Base-by-base conservation (phyloP, 2,329 filamentous ascomycete genomes). In the Arthroderma sp. region DNA sequence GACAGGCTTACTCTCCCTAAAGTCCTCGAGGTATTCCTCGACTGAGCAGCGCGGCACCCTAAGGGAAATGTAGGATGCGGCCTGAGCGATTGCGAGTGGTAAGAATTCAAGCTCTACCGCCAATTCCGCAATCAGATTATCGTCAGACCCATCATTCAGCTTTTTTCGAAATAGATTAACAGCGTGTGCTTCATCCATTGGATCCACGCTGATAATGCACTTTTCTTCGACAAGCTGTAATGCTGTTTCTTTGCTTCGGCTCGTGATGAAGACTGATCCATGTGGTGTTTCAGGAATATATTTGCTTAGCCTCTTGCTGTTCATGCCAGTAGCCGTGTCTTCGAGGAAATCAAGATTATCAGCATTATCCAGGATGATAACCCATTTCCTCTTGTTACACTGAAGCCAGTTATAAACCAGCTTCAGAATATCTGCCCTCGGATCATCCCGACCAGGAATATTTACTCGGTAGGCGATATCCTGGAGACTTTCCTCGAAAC, bases 71-170 rank as follows among this genome's bases (percentile, higher is more conserved):
- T 64, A 67, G 23, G 66, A 66, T 9, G 63, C 64, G 7, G 66
- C 65, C 58, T 68, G 66, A 4, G 44, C 58, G 7, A 68, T 65
- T 1, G 66, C 66, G 23, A 68, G 61, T 19, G 66, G 66, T 55
- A 68, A 59, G 56, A 66, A 68, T 4, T 67, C 66, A 41, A 74
- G 67, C 2, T 67, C 63, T 39, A 65, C 58, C 4, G 69, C 55
- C 0, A 72, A 59, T 23, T 67, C 61, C 1, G 66, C 57, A 0
- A 56, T 56, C 8, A 61, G 57, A 7, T 62, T 56, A 17, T 61
- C 62, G 5, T 66, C 23, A 13, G 35, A 6, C 3, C 15, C 37
- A 7, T 41, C 17, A 15, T 17, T 4, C 8, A 62, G 62, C 19
- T 66, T 63, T 28, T 61, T 61, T 8, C 65, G 41, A 19, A 69